Conservation (phyloP, 2,329 filamentous ascomycete species). For the Golovinomyces cichoracearum region DNA sequence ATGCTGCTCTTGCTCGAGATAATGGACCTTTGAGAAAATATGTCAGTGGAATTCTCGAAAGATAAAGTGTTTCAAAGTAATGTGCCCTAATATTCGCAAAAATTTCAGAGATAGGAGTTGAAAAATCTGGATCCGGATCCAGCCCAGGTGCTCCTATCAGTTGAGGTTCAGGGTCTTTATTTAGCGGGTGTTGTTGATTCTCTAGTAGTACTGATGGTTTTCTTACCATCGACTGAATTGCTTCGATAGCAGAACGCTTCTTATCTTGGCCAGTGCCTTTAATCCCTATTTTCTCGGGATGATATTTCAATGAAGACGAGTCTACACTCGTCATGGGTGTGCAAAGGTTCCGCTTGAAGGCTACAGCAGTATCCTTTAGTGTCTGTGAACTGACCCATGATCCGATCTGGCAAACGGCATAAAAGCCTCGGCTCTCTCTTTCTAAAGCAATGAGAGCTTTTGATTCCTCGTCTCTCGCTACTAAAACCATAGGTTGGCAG, state of each 20-base stretch:
- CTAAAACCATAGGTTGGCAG: slow-evolving; percentile 27
- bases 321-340: slow-evolving; percentile 7
- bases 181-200: slow-evolving; percentile 4
- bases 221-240: slow-evolving; percentile 33
- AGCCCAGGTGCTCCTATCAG: not conserved
- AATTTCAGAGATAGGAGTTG: slow-evolving; percentile 19
- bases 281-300: slow-evolving; percentile 4
- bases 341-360: slow-evolving; percentile 17
- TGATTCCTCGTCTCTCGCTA: slow-evolving; percentile 32
- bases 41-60: slow-evolving; percentile 45
- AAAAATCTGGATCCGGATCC: not conserved
- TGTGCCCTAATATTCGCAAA: slow-evolving; percentile 32
- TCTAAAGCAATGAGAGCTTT: slow-evolving; percentile 37
- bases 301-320: not conserved
- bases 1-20: slow-evolving; percentile 45
- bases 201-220: slow-evolving; percentile 15
- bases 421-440: slow-evolving; percentile 32
- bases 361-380: slow-evolving; percentile 25
- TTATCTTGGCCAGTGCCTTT: slow-evolving; percentile 19
- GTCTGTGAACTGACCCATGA: slow-evolving; percentile 35
- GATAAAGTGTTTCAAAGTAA: slow-evolving; percentile 34
- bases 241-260: slow-evolving; percentile 33
- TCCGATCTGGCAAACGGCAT: slow-evolving; percentile 42
- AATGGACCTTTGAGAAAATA: slow-evolving; percentile 67
- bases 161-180: not conserved